These are phyloP conservation scores for Populus euphratica DNA, from an alignment of 345 rosid genomes.

Conservation along the genomic window DNA sequence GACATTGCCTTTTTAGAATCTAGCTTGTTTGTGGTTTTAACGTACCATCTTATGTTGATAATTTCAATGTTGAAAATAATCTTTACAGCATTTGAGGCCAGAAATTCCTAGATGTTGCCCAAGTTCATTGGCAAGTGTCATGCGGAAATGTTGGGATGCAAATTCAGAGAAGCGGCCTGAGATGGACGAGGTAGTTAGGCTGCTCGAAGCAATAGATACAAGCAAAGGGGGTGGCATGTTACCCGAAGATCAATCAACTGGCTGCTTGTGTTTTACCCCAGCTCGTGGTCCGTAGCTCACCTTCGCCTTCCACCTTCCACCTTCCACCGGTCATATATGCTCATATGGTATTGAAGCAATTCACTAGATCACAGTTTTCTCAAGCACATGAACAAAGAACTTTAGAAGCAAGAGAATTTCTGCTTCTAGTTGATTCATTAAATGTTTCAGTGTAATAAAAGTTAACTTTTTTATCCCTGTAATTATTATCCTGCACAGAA, in stretches of 20 bases:
- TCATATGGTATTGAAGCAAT: not conserved
- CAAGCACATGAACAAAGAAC: conserved; percentile 1
- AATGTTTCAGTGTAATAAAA: not conserved
- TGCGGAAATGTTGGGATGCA: conserved; percentile 33
- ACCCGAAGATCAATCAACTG: conserved; percentile 33
- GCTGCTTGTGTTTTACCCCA: conserved; percentile 26
- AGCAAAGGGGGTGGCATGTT: conserved; percentile 38
- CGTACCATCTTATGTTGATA: not conserved
- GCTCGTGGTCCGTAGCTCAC: conserved; percentile 27
- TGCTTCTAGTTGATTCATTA: conserved; percentile 3
- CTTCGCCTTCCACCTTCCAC: not conserved
- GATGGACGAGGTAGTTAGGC: conserved; percentile 30
- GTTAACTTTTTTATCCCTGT: not conserved
- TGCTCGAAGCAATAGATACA: conserved; percentile 33
- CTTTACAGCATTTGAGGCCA: conserved; percentile 25
- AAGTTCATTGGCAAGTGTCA: conserved; percentile 21
- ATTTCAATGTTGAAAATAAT: not conserved
- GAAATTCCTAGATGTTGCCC: conserved; percentile 36
- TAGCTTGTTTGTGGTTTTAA: not conserved
- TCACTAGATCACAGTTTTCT: conserved; percentile 4
- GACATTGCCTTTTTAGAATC: not conserved
- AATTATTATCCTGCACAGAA: conserved; percentile 1
- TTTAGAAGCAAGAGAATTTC: not conserved
- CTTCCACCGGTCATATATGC: not conserved
- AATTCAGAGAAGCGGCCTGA: conserved; percentile 34